phyloP scores from a whole-genome alignment of 2,329 filamentous ascomycete genomes.

The Basipetospora chlamydospora region DNA sequence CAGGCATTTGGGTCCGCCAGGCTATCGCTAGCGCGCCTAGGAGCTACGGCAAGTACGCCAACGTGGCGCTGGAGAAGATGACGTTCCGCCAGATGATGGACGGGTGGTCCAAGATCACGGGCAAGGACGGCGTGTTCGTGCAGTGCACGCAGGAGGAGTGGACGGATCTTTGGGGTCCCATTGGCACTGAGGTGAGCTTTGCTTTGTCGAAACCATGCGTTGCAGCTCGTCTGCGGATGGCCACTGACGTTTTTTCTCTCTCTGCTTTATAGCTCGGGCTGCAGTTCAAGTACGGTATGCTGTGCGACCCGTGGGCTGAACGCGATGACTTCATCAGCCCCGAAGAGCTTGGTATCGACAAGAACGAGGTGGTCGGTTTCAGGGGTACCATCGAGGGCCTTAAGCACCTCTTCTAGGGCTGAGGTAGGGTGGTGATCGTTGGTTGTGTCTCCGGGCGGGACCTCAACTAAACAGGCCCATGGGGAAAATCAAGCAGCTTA shows the following conservation, averaged over 20 bases:
- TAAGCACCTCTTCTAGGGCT: slow-evolving; percentile 8
- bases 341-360: slow-evolving; percentile 10
- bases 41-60: slow-evolving; percentile 11
- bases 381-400: slow-evolving; percentile 9
- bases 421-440: too few relatives aligned
- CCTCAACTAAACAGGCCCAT: too few relatives aligned
- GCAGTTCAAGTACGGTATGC: slow-evolving; percentile 13
- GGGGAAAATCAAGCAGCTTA: too few relatives aligned
- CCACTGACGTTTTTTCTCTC: background rate
- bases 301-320: slow-evolving; percentile 12
- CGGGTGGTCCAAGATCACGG: slow-evolving; percentile 12
- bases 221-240: too few relatives aligned
- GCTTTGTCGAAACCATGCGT: background rate
- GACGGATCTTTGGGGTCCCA: slow-evolving; percentile 10
- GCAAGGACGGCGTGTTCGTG: slow-evolving; percentile 11
- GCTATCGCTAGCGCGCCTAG: slow-evolving; percentile 7
- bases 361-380: slow-evolving; percentile 11
- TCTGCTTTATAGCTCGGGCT: slow-evolving; percentile 6
- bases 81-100: slow-evolving; percentile 12
- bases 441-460: too few relatives aligned
- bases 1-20: slow-evolving; percentile 14
- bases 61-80: slow-evolving; percentile 13
- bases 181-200: slow-evolving; percentile 9
- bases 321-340: slow-evolving; percentile 8
- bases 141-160: slow-evolving; percentile 10